phyloP scores from a whole-genome alignment of 176 grass and related monocot genomes.

The Bonia amplexicaulis region DNA sequence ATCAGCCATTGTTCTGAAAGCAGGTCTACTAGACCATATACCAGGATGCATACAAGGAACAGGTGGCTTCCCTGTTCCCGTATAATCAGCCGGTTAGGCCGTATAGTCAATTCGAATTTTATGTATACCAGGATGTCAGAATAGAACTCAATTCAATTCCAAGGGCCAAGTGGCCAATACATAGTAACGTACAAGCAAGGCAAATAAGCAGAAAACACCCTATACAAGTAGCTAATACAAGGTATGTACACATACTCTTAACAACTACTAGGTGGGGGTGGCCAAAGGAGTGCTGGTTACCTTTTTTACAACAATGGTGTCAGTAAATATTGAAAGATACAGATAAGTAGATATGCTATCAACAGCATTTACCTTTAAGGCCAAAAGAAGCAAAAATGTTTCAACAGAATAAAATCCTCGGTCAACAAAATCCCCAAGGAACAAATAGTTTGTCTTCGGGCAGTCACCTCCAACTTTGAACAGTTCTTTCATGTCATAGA shows the following conservation, averaged over 20 bases:
- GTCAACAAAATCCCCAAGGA: constrained; percentile 98
- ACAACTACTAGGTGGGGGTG: not conserved
- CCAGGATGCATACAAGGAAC: not conserved
- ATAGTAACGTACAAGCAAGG: no score
- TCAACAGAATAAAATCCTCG: constrained; percentile 98
- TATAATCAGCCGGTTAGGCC: not conserved
- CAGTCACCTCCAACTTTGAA: constrained; percentile 99
- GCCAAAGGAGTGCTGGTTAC: not conserved
- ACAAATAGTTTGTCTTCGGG: constrained; percentile 97
- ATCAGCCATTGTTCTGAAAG: not conserved
- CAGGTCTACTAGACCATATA: not conserved
- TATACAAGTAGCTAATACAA: no score
- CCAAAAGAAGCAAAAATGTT: constrained; percentile 96
- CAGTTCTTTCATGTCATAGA: constrained; percentile 99
- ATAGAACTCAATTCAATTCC: no score
- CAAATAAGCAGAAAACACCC: no score
- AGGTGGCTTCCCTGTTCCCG: not conserved
- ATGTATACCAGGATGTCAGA: no score
- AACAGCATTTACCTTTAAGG: constrained; percentile 75
- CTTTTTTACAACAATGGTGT: not conserved
- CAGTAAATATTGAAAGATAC: not conserved
- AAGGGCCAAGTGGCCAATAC: no score
- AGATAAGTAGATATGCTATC: not conserved
- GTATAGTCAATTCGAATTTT: not conserved
- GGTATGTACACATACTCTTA: no score